Percentiles rank a stretch among this genome's conserved stretches.
Conservation (phyloP, 2,329 filamentous ascomycete species). For the Penicillium sp. region DNA sequence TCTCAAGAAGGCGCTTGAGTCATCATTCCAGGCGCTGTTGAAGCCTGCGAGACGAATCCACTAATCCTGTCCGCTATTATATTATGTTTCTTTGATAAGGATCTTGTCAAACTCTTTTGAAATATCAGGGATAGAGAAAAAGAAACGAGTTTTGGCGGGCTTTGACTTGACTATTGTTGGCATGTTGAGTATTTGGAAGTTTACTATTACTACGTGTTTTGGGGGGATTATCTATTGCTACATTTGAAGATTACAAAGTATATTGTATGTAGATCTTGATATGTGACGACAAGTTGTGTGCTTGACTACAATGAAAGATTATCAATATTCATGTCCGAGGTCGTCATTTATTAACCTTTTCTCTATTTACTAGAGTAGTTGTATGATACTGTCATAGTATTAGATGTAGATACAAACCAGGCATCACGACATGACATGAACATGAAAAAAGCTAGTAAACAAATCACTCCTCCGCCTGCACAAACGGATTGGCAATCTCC, state of each 20-base stretch:
- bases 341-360: neutral
- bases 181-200: neutral
- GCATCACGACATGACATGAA: neutral
- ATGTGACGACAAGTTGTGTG: neutral
- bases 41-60: slow-evolving; percentile 39
- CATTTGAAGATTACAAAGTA: slow-evolving; percentile 7
- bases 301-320: neutral
- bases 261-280: slow-evolving; percentile 3
- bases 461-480: slow-evolving; percentile 64
- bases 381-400: neutral
- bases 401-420: neutral
- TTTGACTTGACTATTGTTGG: neutral
- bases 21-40: slow-evolving; percentile 57
- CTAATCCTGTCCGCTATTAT: slow-evolving; percentile 14
- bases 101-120: neutral
- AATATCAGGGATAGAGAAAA: neutral
- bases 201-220: neutral
- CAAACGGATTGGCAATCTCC: slow-evolving; percentile 91
- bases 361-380: neutral
- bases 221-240: slow-evolving; percentile 2
- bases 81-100: neutral
- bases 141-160: neutral
- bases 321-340: neutral
- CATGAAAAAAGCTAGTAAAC: neutral
- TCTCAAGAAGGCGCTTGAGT: slow-evolving; percentile 64